Conservation (phyloP, 805 yeast species). For the Tetrapisispora namnaoensis region DNA sequence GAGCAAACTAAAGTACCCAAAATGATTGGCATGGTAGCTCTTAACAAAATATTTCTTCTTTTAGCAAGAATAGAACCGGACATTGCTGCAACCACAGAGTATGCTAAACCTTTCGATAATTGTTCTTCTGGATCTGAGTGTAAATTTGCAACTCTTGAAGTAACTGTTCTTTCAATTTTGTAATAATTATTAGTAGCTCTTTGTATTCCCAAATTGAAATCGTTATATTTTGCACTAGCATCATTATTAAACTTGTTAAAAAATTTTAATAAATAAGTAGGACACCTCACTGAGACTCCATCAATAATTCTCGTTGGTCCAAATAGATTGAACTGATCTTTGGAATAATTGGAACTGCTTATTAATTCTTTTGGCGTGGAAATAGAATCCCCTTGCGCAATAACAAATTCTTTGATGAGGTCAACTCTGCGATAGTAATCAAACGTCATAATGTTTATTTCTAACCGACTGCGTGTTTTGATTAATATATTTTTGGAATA, state of each 20-base stretch:
- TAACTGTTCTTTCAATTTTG: slow-evolving; percentile 41
- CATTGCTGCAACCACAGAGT: slow-evolving; percentile 45
- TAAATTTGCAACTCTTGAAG: slow-evolving; percentile 41
- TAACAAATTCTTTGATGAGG: slow-evolving; percentile 17
- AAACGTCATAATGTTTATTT: slow-evolving; percentile 10
- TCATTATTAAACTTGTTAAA: slow-evolving; percentile 11
- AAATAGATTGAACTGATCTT: slow-evolving; percentile 4
- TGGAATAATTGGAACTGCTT: slow-evolving; percentile 3
- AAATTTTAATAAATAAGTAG: slow-evolving; percentile 11
- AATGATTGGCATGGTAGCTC: slow-evolving; percentile 39
- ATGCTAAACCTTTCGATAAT: slow-evolving; percentile 47
- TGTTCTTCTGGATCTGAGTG: slow-evolving; percentile 46
- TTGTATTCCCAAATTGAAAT: slow-evolving; percentile 30
- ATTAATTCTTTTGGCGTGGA: slow-evolving; percentile 7
- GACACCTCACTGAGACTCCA: slow-evolving; percentile 24
- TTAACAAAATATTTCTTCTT: slow-evolving; percentile 39
- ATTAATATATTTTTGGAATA: neutral
- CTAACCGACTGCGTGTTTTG: too few relatives aligned
- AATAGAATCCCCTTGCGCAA: slow-evolving; percentile 16
- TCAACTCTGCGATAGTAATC: slow-evolving; percentile 20
- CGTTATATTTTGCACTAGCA: slow-evolving; percentile 5
- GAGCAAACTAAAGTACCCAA: slow-evolving; percentile 45
- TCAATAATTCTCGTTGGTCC: slow-evolving; percentile 19
- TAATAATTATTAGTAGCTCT: slow-evolving; percentile 36
- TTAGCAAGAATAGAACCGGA: slow-evolving; percentile 53